Conservation (phyloP, 306 rosid genomes). For the Canavalia gladiata region DNA sequence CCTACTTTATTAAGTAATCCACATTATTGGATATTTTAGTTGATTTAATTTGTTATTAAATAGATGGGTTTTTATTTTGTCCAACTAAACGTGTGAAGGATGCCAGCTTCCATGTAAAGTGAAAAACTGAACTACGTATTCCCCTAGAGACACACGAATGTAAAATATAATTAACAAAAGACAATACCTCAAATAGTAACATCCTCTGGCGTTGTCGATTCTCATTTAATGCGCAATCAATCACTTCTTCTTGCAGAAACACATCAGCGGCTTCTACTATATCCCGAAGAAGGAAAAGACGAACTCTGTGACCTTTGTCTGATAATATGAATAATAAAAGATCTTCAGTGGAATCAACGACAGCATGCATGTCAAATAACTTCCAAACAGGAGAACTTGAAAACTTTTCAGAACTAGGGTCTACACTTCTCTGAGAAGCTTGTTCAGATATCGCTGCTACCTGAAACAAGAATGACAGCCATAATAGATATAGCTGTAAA, state of each 20-base stretch:
- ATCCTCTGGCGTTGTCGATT: constrained; percentile 52
- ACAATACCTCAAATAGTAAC: constrained; percentile 63
- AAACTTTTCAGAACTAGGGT: constrained; percentile 56
- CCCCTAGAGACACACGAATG: background rate
- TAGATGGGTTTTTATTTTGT: background rate
- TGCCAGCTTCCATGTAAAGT: background rate
- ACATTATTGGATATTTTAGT: background rate
- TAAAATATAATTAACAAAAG: constrained; percentile 14
- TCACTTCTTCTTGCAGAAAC: constrained; percentile 74
- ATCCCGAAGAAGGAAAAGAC: constrained; percentile 84
- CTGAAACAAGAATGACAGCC: constrained; percentile 63
- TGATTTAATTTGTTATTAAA: constrained; percentile 6
- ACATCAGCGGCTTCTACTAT: constrained; percentile 75
- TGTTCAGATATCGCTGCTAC: constrained; percentile 95
- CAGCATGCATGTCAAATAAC: constrained; percentile 86
- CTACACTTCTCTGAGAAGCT: constrained; percentile 73
- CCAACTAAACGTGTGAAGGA: background rate
- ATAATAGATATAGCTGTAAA: constrained; percentile 30
- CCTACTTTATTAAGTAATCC: background rate
- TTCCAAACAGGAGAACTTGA: constrained; percentile 76
- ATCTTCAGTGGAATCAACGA: constrained; percentile 92
- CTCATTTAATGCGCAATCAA: constrained; percentile 56
- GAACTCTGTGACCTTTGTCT: constrained; percentile 88
- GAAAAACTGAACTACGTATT: background rate
- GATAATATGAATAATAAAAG: constrained; percentile 82